Conservation (phyloP, 257 asterid species). For the Ballota nigra region DNA sequence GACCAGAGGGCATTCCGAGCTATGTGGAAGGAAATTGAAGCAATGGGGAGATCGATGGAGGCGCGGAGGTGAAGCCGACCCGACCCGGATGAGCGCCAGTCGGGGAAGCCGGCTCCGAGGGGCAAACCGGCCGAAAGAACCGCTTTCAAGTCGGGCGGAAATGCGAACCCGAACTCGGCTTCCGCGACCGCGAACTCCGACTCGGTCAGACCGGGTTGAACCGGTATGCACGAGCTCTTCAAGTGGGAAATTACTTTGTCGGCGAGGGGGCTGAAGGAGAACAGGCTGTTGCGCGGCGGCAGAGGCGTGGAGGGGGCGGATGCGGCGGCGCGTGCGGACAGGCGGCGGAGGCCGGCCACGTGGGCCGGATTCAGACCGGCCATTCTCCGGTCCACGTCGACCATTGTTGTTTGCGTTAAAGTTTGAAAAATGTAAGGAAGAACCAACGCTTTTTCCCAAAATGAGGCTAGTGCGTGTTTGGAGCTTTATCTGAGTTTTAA, state of each 20-base stretch:
- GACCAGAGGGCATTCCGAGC: slow-evolving; percentile 84
- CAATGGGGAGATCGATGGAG: slow-evolving; percentile 75
- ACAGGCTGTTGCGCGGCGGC: slow-evolving; percentile 81
- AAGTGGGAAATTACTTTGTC: slow-evolving; percentile 71
- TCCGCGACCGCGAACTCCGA: slow-evolving; percentile 85
- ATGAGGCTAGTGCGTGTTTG: neutral
- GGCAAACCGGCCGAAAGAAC: slow-evolving; percentile 83
- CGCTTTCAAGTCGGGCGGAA: slow-evolving; percentile 90
- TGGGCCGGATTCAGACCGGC: slow-evolving; percentile 84
- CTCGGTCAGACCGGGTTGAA: slow-evolving; percentile 71
- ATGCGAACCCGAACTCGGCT: slow-evolving; percentile 82
- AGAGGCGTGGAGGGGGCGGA: slow-evolving; percentile 73
- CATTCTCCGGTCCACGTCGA: slow-evolving; percentile 99
- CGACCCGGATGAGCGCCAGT: slow-evolving; percentile 84
- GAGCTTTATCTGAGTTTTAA: neutral
- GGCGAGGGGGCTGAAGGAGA: slow-evolving; percentile 71
- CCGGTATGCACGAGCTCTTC: slow-evolving; percentile 52
- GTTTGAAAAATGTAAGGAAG: neutral
- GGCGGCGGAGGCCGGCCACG: slow-evolving; percentile 89
- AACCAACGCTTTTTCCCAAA: neutral
- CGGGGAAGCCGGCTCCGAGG: slow-evolving; percentile 81
- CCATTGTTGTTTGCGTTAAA: slow-evolving; percentile 38
- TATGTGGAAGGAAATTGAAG: slow-evolving; percentile 81
- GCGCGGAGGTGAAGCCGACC: slow-evolving; percentile 78
- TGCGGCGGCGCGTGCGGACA: slow-evolving; percentile 88